phyloP scores from a whole-genome alignment of 768 basidiomycete species.

The Plicaturopsis crispa region DNA sequence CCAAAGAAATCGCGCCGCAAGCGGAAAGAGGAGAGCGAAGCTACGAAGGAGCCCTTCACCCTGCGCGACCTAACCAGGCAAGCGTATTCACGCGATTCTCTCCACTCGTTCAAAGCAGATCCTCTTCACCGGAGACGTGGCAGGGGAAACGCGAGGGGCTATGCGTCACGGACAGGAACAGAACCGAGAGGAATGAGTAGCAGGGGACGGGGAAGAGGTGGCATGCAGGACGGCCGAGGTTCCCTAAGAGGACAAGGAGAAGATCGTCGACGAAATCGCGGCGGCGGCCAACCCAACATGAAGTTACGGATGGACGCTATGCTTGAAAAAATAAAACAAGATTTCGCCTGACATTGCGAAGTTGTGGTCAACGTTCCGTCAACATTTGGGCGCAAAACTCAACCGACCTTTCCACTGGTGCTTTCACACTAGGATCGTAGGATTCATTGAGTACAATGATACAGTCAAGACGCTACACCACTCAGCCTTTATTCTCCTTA shows the following conservation, averaged over 20 bases:
- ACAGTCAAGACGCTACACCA: not conserved
- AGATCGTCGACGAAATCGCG: no score
- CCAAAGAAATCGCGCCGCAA: no score
- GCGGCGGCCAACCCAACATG: conserved; percentile 78
- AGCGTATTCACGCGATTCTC: conserved; percentile 52
- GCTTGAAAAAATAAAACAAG: conserved; percentile 78
- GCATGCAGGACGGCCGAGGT: conserved; percentile 35
- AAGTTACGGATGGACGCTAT: conserved; percentile 80
- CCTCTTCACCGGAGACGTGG: conserved; percentile 24
- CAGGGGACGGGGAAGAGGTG: conserved; percentile 24
- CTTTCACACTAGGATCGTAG: no score
- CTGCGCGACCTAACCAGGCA: conserved; percentile 54
- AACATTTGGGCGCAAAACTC: no score
- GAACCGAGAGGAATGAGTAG: conserved; percentile 12
- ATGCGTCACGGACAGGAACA: no score
- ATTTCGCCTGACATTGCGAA: conserved; percentile 28
- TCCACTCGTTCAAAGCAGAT: conserved; percentile 52
- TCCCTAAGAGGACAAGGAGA: conserved; percentile 16
- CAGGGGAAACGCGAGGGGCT: no score
- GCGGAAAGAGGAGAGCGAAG: conserved; percentile 8
- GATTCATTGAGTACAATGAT: no score
- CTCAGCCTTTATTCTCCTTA: conserved; percentile 44
- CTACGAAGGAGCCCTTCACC: conserved; percentile 23
- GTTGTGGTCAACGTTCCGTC: not conserved
- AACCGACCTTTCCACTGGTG: no score